Percentiles rank a stretch among this genome's conserved stretches.
Conservation (phyloP, 179 eudicot species). For the Spinacia oleracea region DNA sequence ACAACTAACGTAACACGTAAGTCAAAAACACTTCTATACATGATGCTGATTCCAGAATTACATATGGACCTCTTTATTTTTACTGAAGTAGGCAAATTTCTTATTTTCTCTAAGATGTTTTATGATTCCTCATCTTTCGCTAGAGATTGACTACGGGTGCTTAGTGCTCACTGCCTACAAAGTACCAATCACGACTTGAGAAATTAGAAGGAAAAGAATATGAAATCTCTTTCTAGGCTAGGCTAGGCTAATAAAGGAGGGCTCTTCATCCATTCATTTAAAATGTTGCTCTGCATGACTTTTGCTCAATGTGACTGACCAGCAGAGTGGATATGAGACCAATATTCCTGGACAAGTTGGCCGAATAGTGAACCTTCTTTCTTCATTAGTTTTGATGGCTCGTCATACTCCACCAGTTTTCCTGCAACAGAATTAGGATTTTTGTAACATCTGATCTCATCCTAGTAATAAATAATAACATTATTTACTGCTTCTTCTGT, state of each 20-base stretch:
- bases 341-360: conserved; percentile 5
- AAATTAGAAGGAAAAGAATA: no score
- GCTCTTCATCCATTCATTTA: background rate
- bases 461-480: background rate
- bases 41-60: no score
- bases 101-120: background rate
- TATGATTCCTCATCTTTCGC: no score
- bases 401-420: background rate
- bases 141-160: no score
- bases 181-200: no score
- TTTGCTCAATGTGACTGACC: background rate
- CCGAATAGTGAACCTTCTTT: background rate
- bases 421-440: background rate
- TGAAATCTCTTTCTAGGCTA: no score
- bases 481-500: background rate
- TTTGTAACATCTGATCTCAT: background rate
- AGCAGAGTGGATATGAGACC: conserved; percentile 1
- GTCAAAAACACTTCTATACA: no score
- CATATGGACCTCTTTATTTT: no score
- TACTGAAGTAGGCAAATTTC: no score
- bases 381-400: background rate
- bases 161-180: no score
- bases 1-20: no score
- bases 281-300: background rate
- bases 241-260: background rate